Evolutionary conservation across 345 rosid species (phyloP).

Genomic region (Populus ilicifolia): DNA sequence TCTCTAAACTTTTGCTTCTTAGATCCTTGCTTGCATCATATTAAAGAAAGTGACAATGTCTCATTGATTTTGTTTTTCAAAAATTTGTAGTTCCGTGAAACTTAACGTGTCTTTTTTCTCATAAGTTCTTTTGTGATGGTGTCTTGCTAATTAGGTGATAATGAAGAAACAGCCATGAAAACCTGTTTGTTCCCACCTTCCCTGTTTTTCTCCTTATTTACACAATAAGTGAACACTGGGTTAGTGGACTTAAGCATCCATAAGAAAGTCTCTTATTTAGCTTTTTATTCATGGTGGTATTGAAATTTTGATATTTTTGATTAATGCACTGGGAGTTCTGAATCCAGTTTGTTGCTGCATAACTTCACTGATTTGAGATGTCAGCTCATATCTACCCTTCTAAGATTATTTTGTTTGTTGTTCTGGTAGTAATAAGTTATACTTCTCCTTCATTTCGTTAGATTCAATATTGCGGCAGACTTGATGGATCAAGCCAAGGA

Average conservation of each 20-base stretch:
- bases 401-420: slow-evolving; percentile 4
- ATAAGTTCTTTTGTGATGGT: not conserved
- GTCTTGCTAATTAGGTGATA: not conserved
- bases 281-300: slow-evolving; percentile 14
- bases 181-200: not conserved
- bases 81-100: not conserved
- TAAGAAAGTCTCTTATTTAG: slow-evolving; percentile 5
- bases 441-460: slow-evolving; percentile 22
- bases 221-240: not conserved
- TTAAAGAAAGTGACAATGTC: no score
- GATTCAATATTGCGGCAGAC: slow-evolving; percentile 96
- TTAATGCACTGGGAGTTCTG: not conserved
- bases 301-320: slow-evolving; percentile 13
- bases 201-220: not conserved
- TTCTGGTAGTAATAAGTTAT: slow-evolving; percentile 3
- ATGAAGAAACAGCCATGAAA: not conserved
- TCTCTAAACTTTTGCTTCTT: no score
- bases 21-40: no score
- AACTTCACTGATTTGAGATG: not conserved
- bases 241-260: not conserved
- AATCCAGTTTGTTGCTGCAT: not conserved
- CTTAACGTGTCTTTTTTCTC: not conserved
- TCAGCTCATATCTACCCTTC: not conserved
- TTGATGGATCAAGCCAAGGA: slow-evolving; percentile 69
- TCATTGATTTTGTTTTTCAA: no score